Conservation (phyloP, 2,329 filamentous ascomycete species). For the Dactylellina parvicollis region DNA sequence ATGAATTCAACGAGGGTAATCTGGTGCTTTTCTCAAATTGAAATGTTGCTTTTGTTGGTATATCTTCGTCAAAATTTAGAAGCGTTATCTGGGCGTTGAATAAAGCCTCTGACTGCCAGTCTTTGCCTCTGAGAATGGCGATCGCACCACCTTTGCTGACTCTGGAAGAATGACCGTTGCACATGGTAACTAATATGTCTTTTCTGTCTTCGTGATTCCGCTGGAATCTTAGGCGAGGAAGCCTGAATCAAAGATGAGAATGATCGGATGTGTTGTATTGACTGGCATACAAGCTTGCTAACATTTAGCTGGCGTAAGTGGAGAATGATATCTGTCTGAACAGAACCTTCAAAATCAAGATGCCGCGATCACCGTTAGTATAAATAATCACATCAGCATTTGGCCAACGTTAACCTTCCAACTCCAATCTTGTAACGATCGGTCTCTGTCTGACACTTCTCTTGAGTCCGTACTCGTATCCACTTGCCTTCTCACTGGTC, state of each 20-base stretch:
- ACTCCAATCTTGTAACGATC: neutral
- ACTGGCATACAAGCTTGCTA: too few relatives aligned
- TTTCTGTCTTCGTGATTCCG: neutral
- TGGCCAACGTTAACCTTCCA: too few relatives aligned
- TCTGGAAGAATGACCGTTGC: slow-evolving; percentile 39
- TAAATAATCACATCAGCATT: too few relatives aligned
- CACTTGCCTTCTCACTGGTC: slow-evolving; percentile 12
- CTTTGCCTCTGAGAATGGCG: slow-evolving; percentile 26
- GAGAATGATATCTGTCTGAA: too few relatives aligned
- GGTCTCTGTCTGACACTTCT: neutral
- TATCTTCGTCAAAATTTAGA: slow-evolving; percentile 26
- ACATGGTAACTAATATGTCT: slow-evolving; percentile 20
- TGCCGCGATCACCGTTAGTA: too few relatives aligned
- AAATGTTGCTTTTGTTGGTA: slow-evolving; percentile 33
- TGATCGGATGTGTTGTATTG: too few relatives aligned
- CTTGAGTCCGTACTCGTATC: slow-evolving; percentile 13
- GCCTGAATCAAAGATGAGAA: too few relatives aligned
- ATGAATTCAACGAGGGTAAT: slow-evolving; percentile 12
- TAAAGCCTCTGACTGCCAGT: slow-evolving; percentile 2
- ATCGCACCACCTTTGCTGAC: slow-evolving; percentile 45
- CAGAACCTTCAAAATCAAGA: too few relatives aligned
- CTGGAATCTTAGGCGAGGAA: neutral
- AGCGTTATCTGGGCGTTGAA: slow-evolving; percentile 52
- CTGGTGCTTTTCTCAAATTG: slow-evolving; percentile 15
- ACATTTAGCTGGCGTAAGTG: too few relatives aligned